phyloP scores from a whole-genome alignment of 192 early-diverging fungal genomes.

The Coemansia sp. region DNA sequence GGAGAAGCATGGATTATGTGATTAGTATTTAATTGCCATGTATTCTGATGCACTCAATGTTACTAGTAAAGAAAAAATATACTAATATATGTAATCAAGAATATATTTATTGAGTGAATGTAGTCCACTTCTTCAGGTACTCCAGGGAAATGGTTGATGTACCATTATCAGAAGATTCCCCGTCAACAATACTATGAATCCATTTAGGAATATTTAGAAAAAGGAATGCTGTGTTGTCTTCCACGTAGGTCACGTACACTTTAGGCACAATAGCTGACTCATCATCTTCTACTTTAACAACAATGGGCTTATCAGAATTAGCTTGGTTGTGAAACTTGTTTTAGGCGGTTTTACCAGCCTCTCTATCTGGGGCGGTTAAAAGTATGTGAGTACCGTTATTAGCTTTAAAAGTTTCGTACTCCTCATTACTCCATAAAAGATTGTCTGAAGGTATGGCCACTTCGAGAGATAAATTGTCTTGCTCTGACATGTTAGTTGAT shows the following conservation, averaged over 20 bases:
- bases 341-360: not conserved
- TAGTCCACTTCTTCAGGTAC: too few relatives aligned
- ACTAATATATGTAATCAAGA: too few relatives aligned
- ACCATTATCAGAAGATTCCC: too few relatives aligned
- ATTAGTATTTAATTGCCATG: not conserved
- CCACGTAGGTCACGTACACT: too few relatives aligned
- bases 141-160: too few relatives aligned
- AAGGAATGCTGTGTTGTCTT: too few relatives aligned
- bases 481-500: not conserved
- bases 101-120: too few relatives aligned
- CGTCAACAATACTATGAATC: too few relatives aligned
- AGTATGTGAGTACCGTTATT: not conserved
- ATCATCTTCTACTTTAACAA: not conserved
- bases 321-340: not conserved
- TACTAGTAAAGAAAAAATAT: too few relatives aligned
- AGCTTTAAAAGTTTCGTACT: not conserved
- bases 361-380: not conserved
- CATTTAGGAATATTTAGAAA: too few relatives aligned
- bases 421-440: not conserved
- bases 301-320: not conserved
- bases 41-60: too few relatives aligned
- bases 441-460: too few relatives aligned
- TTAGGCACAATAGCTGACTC: not conserved
- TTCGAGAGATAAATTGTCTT: not conserved
- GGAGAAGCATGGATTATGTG: not conserved